Conservation (phyloP, 495 filamentous ascomycete species). For the Hyaloscypha bicolor region DNA sequence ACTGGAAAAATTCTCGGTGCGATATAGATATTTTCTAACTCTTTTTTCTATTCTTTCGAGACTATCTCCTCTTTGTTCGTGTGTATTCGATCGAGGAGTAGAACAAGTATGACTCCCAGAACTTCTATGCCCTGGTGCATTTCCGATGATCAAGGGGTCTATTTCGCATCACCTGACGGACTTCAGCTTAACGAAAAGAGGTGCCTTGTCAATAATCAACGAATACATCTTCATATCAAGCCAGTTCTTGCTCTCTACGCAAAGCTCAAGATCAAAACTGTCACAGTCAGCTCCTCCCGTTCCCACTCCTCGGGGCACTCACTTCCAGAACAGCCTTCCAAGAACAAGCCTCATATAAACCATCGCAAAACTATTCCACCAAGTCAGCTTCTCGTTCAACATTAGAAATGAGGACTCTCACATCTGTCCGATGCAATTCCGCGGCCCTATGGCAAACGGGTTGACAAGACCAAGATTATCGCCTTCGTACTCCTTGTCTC, state of each 20-base stretch:
- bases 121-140: too few relatives aligned
- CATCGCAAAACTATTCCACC: slow-evolving; percentile 47
- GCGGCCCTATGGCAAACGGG: neutral
- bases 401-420: slow-evolving; percentile 36
- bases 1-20: too few relatives aligned
- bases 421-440: neutral
- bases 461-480: neutral
- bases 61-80: too few relatives aligned
- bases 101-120: too few relatives aligned
- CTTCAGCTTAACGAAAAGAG: neutral
- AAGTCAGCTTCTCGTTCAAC: slow-evolving; percentile 37
- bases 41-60: too few relatives aligned
- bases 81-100: too few relatives aligned
- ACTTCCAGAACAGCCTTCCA: slow-evolving; percentile 53
- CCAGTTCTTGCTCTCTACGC: neutral
- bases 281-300: neutral
- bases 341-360: slow-evolving; percentile 55
- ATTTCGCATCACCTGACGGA: too few relatives aligned
- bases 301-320: neutral
- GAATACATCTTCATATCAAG: neutral
- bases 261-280: neutral
- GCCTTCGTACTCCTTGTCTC: slow-evolving; percentile 4
- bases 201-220: neutral
- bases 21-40: too few relatives aligned
- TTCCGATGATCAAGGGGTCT: too few relatives aligned